These are phyloP conservation scores for Colletotrichum musicola DNA, from an alignment of 2,329 filamentous ascomycete species.

Conservation along the genomic window DNA sequence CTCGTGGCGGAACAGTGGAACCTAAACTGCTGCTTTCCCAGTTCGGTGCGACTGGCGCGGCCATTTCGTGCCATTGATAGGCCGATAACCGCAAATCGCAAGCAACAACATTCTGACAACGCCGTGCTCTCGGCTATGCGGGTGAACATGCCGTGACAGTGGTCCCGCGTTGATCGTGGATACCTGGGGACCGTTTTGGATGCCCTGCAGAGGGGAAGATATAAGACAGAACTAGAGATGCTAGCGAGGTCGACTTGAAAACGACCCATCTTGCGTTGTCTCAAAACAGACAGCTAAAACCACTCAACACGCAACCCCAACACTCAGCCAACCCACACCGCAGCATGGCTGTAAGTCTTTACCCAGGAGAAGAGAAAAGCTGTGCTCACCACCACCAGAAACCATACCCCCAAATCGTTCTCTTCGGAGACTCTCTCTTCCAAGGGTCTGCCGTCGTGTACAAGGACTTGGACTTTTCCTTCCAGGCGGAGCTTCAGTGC, in stretches of 20 bases:
- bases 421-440: slow-evolving; percentile 92
- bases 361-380: not conserved
- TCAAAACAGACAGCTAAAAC: not conserved
- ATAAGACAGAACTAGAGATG: slow-evolving; percentile 13
- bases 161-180: slow-evolving; percentile 16
- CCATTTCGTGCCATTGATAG: slow-evolving; percentile 32
- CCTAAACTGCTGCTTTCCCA: slow-evolving; percentile 1
- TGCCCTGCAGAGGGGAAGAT: slow-evolving; percentile 6
- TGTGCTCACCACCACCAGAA: slow-evolving; percentile 24
- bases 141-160: slow-evolving; percentile 20
- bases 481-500: slow-evolving; percentile 78
- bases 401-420: slow-evolving; percentile 77
- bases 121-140: slow-evolving; percentile 29
- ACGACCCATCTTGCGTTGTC: not conserved
- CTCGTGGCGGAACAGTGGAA: slow-evolving; percentile 1
- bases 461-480: slow-evolving; percentile 82
- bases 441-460: slow-evolving; percentile 73
- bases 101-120: slow-evolving; percentile 2
- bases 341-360: slow-evolving; percentile 10
- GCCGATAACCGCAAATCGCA: slow-evolving; percentile 27
- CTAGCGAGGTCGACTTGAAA: not conserved
- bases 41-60: slow-evolving; percentile 25
- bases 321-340: not conserved
- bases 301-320: not conserved
- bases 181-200: not conserved